Evolutionary conservation across 2,329 filamentous ascomycete species (phyloP).

Genomic region (Didymella segeticola): DNA sequence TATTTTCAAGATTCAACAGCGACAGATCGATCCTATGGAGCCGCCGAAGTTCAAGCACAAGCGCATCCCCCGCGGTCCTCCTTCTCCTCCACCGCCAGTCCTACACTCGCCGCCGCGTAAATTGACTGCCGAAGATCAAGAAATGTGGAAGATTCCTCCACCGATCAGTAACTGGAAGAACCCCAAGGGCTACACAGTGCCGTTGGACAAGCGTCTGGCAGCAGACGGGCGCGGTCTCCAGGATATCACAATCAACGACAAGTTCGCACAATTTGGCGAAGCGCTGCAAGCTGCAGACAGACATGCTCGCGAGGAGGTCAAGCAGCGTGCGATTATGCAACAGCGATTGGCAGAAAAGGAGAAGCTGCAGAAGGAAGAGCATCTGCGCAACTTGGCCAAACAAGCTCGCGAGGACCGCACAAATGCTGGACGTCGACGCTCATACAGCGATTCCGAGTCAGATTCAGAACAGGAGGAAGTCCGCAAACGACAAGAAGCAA

Average conservation of each 20-base stretch:
- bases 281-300: constrained; percentile 92
- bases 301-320: constrained; percentile 93
- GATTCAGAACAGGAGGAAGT: constrained; percentile 71
- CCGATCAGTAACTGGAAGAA: constrained; percentile 99
- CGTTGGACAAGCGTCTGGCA: constrained; percentile 91
- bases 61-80: constrained; percentile 92
- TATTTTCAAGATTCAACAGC: constrained; percentile 97
- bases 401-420: constrained; percentile 85
- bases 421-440: constrained; percentile 53
- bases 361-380: constrained; percentile 91
- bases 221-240: constrained; percentile 91
- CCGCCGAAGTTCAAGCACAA: constrained; percentile 99
- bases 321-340: constrained; percentile 91
- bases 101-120: constrained; percentile 96
- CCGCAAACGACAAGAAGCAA: constrained; percentile 76
- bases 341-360: constrained; percentile 96
- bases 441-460: constrained; percentile 51
- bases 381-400: constrained; percentile 84
- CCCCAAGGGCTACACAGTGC: constrained; percentile 95
- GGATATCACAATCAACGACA: constrained; percentile 96
- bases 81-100: constrained; percentile 89
- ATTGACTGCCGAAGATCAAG: constrained; percentile 94
- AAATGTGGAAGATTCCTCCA: constrained; percentile 91
- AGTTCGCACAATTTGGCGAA: constrained; percentile 95
- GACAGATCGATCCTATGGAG: constrained; percentile 93